Evolutionary conservation across 1,284 basidiomycete genomes (phyloP).

Genomic region (Cryptococcus sp.): DNA sequence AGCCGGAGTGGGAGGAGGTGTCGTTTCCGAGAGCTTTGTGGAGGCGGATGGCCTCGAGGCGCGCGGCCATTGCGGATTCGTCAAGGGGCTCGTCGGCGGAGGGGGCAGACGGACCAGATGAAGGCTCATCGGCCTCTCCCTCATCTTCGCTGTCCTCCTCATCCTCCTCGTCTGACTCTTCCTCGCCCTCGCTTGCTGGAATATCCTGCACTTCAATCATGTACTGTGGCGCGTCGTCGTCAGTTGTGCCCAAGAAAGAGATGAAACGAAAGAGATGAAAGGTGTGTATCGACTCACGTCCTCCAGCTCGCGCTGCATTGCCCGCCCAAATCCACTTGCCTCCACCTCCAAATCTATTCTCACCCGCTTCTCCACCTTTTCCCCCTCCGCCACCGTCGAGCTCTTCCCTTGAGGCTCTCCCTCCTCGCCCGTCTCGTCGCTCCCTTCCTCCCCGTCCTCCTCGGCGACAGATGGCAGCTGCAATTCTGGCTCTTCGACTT

Average conservation of each 20-base stretch:
- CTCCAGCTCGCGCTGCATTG: constrained; percentile 75
- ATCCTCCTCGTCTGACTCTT: constrained; percentile 34
- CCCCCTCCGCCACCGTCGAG: constrained; percentile 12
- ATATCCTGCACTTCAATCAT: constrained; percentile 52
- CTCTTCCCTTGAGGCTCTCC: constrained; percentile 23
- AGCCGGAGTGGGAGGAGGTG: constrained; percentile 18
- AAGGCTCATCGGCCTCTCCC: background rate
- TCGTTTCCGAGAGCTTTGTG: constrained; percentile 42
- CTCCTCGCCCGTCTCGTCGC: constrained; percentile 12
- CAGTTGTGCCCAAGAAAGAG: background rate
- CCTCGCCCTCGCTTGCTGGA: constrained; percentile 36
- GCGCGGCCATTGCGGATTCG: constrained; percentile 29
- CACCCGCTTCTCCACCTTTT: constrained; percentile 57
- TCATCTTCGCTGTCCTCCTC: constrained; percentile 34
- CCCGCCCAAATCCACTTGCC: constrained; percentile 84
- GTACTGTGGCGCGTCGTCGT: constrained; percentile 53
- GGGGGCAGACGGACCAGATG: background rate
- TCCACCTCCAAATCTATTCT: constrained; percentile 82
- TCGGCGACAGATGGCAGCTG: constrained; percentile 17
- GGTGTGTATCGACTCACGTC: constrained; percentile 57
- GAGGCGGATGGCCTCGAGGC: constrained; percentile 39
- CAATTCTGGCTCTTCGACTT: constrained; percentile 14
- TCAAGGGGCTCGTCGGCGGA: constrained; percentile 19
- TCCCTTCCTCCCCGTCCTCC: constrained; percentile 33
- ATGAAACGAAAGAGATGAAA: background rate